phyloP scores from a whole-genome alignment of 805 yeast species.

The Candida broadrunensis region DNA sequence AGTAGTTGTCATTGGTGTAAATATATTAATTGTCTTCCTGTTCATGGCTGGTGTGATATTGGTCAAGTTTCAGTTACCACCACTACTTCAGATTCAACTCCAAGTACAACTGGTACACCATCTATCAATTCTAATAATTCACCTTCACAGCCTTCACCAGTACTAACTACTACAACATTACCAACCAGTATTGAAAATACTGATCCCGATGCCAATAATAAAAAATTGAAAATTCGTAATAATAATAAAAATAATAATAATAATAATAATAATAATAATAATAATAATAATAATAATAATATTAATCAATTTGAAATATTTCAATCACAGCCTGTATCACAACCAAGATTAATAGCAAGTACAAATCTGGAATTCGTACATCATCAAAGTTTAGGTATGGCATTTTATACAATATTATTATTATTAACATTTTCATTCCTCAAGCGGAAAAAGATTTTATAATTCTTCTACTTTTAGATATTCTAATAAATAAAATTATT shows the following conservation, averaged over 20 bases:
- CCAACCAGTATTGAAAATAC: conserved; percentile 20
- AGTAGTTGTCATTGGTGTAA: conserved; percentile 69
- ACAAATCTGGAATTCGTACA: conserved; percentile 2
- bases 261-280: background rate
- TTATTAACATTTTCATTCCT: conserved; percentile 15
- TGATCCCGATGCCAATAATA: background rate
- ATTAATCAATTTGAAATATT: background rate
- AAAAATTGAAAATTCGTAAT: background rate
- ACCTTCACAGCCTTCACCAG: background rate
- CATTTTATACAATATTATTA: conserved; percentile 14
- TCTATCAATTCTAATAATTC: too few relatives aligned
- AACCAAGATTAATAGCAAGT: background rate
- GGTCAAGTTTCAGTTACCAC: conserved; percentile 34
- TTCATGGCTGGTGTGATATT: conserved; percentile 64
- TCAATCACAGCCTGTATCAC: background rate
- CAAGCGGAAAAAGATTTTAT: conserved; percentile 6
- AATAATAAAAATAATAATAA: background rate
- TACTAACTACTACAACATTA: conserved; percentile 4
- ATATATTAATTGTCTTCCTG: conserved; percentile 68
- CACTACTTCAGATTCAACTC: background rate
- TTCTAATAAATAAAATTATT: too few relatives aligned
- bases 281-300: background rate
- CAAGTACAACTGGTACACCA: background rate
- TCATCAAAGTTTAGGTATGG: conserved; percentile 15
- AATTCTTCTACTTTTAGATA: background rate